A percentile compares a stretch with the other conserved stretches of the same genome.
These are phyloP conservation scores for Glycine tomentella DNA, from an alignment of 306 rosid species.

Conservation along the genomic window DNA sequence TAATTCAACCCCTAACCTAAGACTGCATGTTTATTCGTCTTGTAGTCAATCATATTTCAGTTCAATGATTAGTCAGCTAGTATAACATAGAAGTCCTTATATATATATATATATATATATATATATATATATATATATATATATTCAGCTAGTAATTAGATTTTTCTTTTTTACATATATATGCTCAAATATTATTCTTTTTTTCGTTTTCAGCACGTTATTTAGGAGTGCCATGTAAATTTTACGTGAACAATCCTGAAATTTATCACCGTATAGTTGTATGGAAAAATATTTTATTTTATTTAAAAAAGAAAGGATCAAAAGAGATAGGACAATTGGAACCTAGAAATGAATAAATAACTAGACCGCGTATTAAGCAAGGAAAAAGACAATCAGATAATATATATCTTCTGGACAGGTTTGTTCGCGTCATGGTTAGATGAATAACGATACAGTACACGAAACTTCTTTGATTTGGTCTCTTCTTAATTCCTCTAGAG, in stretches of 20 bases:
- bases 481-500: background rate
- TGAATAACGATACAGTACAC: slow-evolving; percentile 10
- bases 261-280: background rate
- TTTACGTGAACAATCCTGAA: background rate
- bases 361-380: background rate
- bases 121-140: too few relatives aligned
- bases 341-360: background rate
- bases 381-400: background rate
- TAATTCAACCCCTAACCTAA: background rate
- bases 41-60: background rate
- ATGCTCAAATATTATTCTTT: too few relatives aligned
- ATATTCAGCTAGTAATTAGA: too few relatives aligned
- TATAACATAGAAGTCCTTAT: background rate
- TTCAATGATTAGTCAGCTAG: background rate
- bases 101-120: too few relatives aligned
- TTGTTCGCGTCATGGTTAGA: slow-evolving; percentile 15
- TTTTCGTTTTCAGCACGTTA: too few relatives aligned
- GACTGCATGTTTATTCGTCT: background rate
- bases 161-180: too few relatives aligned
- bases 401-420: slow-evolving; percentile 12
- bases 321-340: slow-evolving; percentile 3
- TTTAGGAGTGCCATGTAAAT: too few relatives aligned
- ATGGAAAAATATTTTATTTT: background rate
- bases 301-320: too few relatives aligned
- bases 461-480: slow-evolving; percentile 38